A percentile compares a stretch with the other conserved stretches of the same genome.
phyloP scores from a whole-genome alignment of 208 protist genomes.

The Giardia duodenalis region DNA sequence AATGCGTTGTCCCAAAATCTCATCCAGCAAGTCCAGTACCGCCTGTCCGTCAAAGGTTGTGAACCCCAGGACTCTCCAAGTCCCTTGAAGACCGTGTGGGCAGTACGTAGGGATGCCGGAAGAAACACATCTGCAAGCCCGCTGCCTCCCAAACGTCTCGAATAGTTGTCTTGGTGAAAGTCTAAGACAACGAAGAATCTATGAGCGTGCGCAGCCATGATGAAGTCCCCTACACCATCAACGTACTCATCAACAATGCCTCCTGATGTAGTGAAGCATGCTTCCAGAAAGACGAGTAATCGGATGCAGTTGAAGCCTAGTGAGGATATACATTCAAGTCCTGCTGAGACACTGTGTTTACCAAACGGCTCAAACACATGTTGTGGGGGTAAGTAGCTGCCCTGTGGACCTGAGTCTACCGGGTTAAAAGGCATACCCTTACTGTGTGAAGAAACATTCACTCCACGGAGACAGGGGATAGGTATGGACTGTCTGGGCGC shows the following conservation, averaged over 20 bases:
- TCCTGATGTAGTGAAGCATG: background rate
- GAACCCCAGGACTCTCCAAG: background rate
- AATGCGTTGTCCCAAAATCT: background rate
- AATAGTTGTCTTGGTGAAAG: conserved; percentile 13
- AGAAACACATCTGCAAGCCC: background rate
- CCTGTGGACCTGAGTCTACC: background rate
- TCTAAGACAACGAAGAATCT: background rate
- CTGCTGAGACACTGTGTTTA: background rate
- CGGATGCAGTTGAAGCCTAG: background rate
- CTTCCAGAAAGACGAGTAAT: background rate
- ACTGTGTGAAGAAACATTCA: background rate
- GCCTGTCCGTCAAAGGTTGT: background rate
- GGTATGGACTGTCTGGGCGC: too few relatives aligned
- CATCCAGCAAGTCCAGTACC: background rate
- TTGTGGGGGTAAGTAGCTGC: background rate
- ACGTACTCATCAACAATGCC: background rate
- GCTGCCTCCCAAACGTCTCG: background rate
- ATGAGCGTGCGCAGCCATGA: background rate
- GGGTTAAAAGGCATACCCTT: background rate
- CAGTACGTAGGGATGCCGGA: background rate
- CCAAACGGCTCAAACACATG: background rate
- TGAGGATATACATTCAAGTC: background rate
- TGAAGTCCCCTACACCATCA: background rate
- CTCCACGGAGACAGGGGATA: background rate
- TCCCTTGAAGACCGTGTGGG: background rate